phyloP scores from a whole-genome alignment of 2,329 filamentous ascomycete genomes.

The Trichothecium sympodiale region DNA sequence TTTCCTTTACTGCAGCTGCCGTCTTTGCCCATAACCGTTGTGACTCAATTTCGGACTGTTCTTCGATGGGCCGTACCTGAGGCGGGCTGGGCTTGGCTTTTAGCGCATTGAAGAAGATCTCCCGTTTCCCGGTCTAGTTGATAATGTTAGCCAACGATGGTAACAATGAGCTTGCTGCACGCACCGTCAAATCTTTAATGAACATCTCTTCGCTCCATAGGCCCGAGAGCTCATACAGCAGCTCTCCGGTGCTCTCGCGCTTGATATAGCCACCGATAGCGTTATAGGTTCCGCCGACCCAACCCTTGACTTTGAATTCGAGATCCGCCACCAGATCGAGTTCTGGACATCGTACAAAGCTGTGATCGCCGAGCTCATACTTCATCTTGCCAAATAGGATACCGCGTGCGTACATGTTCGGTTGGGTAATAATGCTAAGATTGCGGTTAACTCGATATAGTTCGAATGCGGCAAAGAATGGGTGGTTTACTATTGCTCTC shows the following conservation, averaged over 20 bases:
- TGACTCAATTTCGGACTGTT: conserved; percentile 85
- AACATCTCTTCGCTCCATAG: conserved; percentile 93
- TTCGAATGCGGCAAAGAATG: not conserved
- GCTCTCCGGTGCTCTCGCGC: conserved; percentile 74
- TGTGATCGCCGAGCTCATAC: conserved; percentile 95
- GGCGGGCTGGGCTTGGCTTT: conserved; percentile 68
- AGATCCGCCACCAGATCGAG: conserved; percentile 78
- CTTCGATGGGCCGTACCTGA: conserved; percentile 61
- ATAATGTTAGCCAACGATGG: not conserved
- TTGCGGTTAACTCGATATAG: not conserved
- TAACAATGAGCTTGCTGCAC: conserved; percentile 12
- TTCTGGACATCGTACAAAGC: conserved; percentile 84
- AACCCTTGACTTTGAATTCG: conserved; percentile 98
- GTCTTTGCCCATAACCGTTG: conserved; percentile 79
- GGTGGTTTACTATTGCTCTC: conserved; percentile 73
- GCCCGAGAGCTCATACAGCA: conserved; percentile 83
- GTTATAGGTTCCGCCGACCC: conserved; percentile 93
- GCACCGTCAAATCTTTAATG: conserved; percentile 70
- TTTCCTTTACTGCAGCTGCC: conserved; percentile 67
- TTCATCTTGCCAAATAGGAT: conserved; percentile 99
- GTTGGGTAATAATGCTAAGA: conserved; percentile 76
- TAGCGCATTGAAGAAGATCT: conserved; percentile 79
- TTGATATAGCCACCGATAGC: conserved; percentile 88
- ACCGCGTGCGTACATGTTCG: conserved; percentile 97
- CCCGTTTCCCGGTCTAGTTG: conserved; percentile 70